phyloP scores from a whole-genome alignment of 2,329 filamentous ascomycete species.

The Penicillium concentricum region DNA sequence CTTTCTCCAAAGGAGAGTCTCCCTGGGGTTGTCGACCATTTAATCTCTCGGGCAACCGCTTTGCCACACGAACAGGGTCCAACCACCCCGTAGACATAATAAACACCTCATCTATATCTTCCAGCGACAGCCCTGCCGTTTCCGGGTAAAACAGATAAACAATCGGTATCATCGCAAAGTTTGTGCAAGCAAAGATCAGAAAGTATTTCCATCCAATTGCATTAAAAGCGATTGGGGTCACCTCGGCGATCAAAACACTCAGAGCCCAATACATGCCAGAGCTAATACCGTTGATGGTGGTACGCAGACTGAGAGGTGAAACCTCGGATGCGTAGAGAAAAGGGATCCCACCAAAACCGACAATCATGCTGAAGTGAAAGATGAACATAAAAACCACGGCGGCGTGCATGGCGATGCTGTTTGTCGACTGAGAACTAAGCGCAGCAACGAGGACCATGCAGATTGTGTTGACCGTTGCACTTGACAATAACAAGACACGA shows the following conservation, averaged over 20 bases:
- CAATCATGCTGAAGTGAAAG: conserved; percentile 61
- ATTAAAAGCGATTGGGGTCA: conserved; percentile 40
- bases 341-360: conserved; percentile 60
- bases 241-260: conserved; percentile 39
- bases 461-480: conserved; percentile 11
- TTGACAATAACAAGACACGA: conserved; percentile 10
- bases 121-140: conserved; percentile 38
- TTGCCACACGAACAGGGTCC: not conserved
- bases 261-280: conserved; percentile 47
- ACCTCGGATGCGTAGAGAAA: conserved; percentile 62
- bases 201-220: conserved; percentile 51
- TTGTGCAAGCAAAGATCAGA: conserved; percentile 46
- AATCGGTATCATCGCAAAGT: conserved; percentile 30
- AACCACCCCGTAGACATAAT: not conserved
- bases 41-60: not conserved
- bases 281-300: conserved; percentile 57
- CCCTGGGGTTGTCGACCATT: not conserved
- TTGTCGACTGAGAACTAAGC: conserved; percentile 12
- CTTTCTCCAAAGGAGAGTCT: not conserved
- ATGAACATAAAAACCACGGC: conserved; percentile 59
- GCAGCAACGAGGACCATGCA: conserved; percentile 14
- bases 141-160: conserved; percentile 44
- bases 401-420: conserved; percentile 11
- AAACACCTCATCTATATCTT: conserved; percentile 36
- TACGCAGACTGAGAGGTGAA: conserved; percentile 42